A percentile compares a stretch with the other conserved stretches of the same genome.
Conservation (phyloP, 1,284 basidiomycete genomes). For the Coniophora puteana region DNA sequence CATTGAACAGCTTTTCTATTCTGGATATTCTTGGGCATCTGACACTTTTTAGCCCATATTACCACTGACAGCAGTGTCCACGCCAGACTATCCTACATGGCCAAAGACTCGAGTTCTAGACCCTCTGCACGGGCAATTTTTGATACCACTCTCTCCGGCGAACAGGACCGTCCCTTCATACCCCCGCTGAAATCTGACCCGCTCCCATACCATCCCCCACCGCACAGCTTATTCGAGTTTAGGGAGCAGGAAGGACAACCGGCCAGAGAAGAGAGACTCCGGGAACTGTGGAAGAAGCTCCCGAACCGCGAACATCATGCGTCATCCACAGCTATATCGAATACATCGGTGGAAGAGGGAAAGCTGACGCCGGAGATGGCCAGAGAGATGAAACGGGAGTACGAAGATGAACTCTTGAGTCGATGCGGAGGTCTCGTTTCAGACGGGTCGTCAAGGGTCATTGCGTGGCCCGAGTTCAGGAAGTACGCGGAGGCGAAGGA, state of each 20-base stretch:
- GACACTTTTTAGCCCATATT: too few relatives aligned
- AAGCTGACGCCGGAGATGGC: slow-evolving; percentile 66
- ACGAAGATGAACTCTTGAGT: slow-evolving; percentile 75
- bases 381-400: slow-evolving; percentile 63
- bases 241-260: slow-evolving; percentile 59
- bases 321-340: slow-evolving; percentile 22
- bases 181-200: slow-evolving; percentile 57
- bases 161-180: slow-evolving; percentile 51
- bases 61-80: too few relatives aligned
- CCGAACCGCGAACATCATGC: slow-evolving; percentile 30
- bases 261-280: slow-evolving; percentile 53
- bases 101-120: slow-evolving; percentile 7
- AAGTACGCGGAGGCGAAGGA: slow-evolving; percentile 76
- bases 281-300: slow-evolving; percentile 60
- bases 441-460: slow-evolving; percentile 40
- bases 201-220: slow-evolving; percentile 33
- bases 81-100: slow-evolving; percentile 15
- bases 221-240: slow-evolving; percentile 57
- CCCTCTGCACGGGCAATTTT: slow-evolving; percentile 44
- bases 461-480: slow-evolving; percentile 80
- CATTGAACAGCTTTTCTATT: too few relatives aligned
- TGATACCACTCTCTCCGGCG: slow-evolving; percentile 47
- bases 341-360: slow-evolving; percentile 16
- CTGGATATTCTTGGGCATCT: too few relatives aligned
- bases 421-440: slow-evolving; percentile 52